Base-by-base conservation (phyloP, 106 monocot species). In the Xerophyta viscosa region DNA sequence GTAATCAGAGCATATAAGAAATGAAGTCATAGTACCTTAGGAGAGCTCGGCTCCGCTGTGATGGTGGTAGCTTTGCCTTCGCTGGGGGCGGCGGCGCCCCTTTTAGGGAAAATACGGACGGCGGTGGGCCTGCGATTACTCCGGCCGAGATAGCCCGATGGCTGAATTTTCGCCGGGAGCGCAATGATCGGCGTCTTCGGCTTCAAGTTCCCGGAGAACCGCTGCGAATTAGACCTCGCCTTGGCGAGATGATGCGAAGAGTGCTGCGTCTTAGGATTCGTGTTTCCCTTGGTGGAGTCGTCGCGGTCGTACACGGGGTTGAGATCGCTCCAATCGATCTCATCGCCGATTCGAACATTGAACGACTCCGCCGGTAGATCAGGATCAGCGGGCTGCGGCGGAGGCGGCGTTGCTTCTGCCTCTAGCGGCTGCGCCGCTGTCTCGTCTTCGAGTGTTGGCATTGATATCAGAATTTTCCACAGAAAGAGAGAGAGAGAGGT, bases 151-250 rank as follows among this genome's bases (percentile, higher is more conserved):
- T 73, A 68, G 21, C 69, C 64, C 5, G 82, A 69, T 66, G 69
- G 65, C 26, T 73, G 80, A 60, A 84, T 31, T 28, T 70, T 82
- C 41, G 69, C 68, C 2, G 88, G 75, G 20, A 83, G 57, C 1
- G 56, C 88, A 50, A 88, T 79, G 69, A 88, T 82, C 1, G 71
- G 82, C 27, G 90, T 48, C 48, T 68, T 75, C 24, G 82, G 47
- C 46, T 72, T 84, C 13, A 79, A 67, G 41, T 68, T 78, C 18
- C 78, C 78, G 37, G 82, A 75, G 63, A 76, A 79, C 26, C 82
- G 27, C 71, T 88, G 82, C 10, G 88, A 88, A 28, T 45, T 68
- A 19, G 72, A 62, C 1, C 42, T 51, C 8, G 24, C 30, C 6
- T 37, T 54, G 31, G 4, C 17, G 12, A 23, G 17, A 0, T 27